These are phyloP conservation scores for Fonsecaea multimorphosa DNA, from an alignment of 2,329 filamentous ascomycete genomes.

Conservation along the genomic window DNA sequence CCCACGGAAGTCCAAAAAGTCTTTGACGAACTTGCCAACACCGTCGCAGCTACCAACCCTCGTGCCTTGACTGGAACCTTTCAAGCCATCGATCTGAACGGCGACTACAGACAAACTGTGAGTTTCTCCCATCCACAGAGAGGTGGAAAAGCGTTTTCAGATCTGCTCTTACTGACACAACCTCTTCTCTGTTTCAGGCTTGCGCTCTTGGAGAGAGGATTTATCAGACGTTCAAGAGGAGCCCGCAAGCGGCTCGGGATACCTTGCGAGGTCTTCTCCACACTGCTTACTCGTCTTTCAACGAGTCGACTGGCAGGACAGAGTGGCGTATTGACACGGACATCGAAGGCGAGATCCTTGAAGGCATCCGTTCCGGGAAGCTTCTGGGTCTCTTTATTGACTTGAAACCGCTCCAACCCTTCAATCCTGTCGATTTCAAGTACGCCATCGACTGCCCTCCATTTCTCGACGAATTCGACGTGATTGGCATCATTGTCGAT, in stretches of 20 bases:
- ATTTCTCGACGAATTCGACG: background rate
- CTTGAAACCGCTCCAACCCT: background rate
- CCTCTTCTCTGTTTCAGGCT: background rate
- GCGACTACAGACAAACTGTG: background rate
- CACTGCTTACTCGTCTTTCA: slow-evolving; percentile 1
- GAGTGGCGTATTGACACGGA: slow-evolving; percentile 8
- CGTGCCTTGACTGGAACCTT: background rate
- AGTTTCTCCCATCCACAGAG: background rate
- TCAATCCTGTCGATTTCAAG: background rate
- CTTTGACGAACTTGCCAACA: background rate
- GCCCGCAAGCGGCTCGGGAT: background rate
- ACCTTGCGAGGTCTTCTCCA: background rate
- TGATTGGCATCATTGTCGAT: slow-evolving; percentile 3
- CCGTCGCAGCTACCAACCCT: background rate
- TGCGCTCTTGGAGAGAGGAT: slow-evolving; percentile 4
- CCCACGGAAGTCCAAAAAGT: background rate
- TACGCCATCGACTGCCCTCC: background rate
- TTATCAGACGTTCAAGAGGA: background rate
- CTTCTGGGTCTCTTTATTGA: background rate
- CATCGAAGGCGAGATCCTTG: background rate
- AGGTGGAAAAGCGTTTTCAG: background rate
- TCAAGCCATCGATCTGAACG: background rate
- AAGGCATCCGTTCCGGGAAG: background rate
- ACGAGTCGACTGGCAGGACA: slow-evolving; percentile 7
- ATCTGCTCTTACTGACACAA: slow-evolving; percentile 3